phyloP scores from a whole-genome alignment of 768 basidiomycete genomes.

The Pluteus cervinus region DNA sequence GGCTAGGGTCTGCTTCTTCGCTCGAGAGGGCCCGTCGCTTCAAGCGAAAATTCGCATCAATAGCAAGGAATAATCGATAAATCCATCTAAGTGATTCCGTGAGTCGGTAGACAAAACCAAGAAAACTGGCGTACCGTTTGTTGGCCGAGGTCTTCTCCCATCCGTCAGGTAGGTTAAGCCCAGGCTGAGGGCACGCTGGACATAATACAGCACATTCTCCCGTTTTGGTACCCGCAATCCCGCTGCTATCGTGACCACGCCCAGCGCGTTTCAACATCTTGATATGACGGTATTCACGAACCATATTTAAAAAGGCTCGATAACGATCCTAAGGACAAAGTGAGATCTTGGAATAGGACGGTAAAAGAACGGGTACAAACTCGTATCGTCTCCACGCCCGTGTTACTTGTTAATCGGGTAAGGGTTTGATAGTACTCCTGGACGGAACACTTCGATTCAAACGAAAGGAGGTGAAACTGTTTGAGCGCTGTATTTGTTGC shows the following conservation, averaged over 20 bases:
- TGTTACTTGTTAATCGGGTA: slow-evolving; percentile 17
- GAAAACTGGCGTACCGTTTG: not conserved
- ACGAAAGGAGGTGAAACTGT: slow-evolving; percentile 18
- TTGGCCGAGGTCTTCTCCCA: not conserved
- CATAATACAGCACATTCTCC: slow-evolving; percentile 4
- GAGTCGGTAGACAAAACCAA: not conserved
- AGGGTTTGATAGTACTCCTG: slow-evolving; percentile 25
- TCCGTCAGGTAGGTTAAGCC: slow-evolving; percentile 2
- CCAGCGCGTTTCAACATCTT: slow-evolving; percentile 4
- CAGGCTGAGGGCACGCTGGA: slow-evolving; percentile 6
- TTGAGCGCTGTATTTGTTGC: slow-evolving; percentile 18
- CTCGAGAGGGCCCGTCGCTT: slow-evolving; percentile 11
- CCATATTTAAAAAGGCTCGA: not conserved
- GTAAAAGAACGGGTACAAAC: slow-evolving; percentile 13
- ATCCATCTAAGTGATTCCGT: slow-evolving; percentile 9
- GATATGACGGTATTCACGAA: not conserved
- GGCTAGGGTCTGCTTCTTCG: slow-evolving; percentile 10
- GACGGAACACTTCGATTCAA: slow-evolving; percentile 20
- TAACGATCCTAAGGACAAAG: slow-evolving; percentile 1
- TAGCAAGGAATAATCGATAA: slow-evolving; percentile 9
- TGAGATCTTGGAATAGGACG: no score
- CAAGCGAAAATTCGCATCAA: slow-evolving; percentile 16
- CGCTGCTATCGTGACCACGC: slow-evolving; percentile 3
- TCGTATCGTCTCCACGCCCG: slow-evolving; percentile 10
- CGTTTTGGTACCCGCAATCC: slow-evolving; percentile 1